Evolutionary conservation across 1,139 yeast species (phyloP).

Genomic region (Geotrichum phurueaensis): DNA sequence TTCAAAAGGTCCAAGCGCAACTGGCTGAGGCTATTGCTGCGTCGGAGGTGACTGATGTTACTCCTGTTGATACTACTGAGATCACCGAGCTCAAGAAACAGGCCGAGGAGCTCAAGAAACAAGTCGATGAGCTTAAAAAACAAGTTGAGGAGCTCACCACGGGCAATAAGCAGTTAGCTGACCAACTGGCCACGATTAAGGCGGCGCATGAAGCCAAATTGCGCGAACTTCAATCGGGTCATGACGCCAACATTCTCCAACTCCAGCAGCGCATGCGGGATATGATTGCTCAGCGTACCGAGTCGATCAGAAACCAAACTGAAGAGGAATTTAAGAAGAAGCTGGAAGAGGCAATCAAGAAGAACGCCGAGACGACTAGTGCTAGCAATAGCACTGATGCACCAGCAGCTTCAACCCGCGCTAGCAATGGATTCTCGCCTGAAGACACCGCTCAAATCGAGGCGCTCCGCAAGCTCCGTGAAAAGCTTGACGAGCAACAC

Average conservation of each 20-base stretch:
- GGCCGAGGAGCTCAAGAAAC: conserved; percentile 8
- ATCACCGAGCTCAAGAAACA: conserved; percentile 15
- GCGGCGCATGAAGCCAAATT: conserved; percentile 16
- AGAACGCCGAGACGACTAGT: neutral
- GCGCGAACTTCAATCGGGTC: conserved; percentile 1
- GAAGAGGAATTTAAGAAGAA: conserved; percentile 10
- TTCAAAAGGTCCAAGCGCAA: conserved; percentile 25
- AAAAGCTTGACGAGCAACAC: conserved; percentile 15
- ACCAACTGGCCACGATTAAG: conserved; percentile 11
- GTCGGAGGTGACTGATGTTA: conserved; percentile 10
- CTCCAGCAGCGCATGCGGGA: conserved; percentile 2
- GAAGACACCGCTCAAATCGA: conserved; percentile 2
- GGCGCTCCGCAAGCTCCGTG: conserved; percentile 7
- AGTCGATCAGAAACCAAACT: conserved; percentile 1
- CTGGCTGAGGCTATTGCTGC: conserved; percentile 19
- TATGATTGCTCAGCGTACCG: conserved; percentile 1
- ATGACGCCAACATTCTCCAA: conserved; percentile 13
- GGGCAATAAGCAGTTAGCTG: conserved; percentile 15
- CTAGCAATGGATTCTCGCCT: neutral
- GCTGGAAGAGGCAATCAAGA: conserved; percentile 1
- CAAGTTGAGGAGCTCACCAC: conserved; percentile 11
- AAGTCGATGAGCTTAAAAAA: conserved; percentile 16
- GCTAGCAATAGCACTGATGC: neutral
- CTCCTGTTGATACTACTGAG: conserved; percentile 10
- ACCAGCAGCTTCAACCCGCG: neutral